Evolutionary conservation across 495 filamentous ascomycete species (phyloP).

Genomic region (Bathelium albidoporum): DNA sequence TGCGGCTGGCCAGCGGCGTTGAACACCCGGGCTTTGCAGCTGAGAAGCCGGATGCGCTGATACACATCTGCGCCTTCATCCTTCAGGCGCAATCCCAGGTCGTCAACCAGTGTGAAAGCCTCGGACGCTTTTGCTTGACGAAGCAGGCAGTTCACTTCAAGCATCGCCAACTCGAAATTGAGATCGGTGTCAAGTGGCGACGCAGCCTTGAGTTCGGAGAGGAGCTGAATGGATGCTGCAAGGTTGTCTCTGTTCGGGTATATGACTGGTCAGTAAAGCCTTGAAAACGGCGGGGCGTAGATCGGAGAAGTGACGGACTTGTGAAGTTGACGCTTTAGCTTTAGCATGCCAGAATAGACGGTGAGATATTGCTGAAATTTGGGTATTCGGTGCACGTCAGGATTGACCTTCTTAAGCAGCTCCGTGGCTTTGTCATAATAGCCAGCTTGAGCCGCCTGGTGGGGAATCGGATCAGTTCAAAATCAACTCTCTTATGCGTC

Average conservation of each 20-base stretch:
- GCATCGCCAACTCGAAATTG: constrained; percentile 54
- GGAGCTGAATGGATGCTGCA: constrained; percentile 13
- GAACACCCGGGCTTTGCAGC: constrained; percentile 65
- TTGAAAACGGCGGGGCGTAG: not conserved
- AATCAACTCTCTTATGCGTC: not conserved
- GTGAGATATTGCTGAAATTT: constrained; percentile 74
- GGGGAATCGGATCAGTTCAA: constrained; percentile 16
- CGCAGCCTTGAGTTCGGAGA: constrained; percentile 11
- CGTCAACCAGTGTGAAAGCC: constrained; percentile 60
- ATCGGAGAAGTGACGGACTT: constrained; percentile 31
- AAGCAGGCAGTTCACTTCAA: constrained; percentile 61
- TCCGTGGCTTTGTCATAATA: constrained; percentile 60
- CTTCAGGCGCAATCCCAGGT: constrained; percentile 52
- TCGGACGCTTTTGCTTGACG: constrained; percentile 50
- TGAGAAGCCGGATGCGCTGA: constrained; percentile 63
- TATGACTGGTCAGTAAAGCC: constrained; percentile 17
- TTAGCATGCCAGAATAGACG: constrained; percentile 60
- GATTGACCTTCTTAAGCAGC: constrained; percentile 55
- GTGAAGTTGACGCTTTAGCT: constrained; percentile 59
- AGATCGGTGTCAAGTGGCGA: constrained; percentile 52
- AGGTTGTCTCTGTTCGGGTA: constrained; percentile 22
- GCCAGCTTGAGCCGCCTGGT: constrained; percentile 50
- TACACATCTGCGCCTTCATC: constrained; percentile 64
- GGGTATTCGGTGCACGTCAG: constrained; percentile 58
- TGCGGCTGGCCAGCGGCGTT: constrained; percentile 60